phyloP scores from a whole-genome alignment of 2,329 filamentous ascomycete species.

The Magnaporthales sp. region DNA sequence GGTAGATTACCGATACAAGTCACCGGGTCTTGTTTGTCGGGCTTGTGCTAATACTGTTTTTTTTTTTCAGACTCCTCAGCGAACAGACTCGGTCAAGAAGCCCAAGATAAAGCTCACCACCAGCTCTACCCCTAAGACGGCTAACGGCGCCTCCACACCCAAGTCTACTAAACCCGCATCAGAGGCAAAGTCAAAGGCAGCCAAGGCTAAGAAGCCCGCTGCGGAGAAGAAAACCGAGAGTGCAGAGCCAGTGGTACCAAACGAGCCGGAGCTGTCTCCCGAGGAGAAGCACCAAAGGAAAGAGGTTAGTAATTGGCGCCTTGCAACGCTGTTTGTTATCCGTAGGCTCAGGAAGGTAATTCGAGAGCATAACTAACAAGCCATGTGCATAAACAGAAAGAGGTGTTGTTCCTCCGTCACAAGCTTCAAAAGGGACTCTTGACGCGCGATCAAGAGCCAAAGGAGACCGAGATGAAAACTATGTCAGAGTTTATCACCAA shows the following conservation, averaged over 20 bases:
- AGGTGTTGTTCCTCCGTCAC: constrained; percentile 89
- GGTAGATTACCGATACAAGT: background rate
- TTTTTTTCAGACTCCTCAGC: constrained; percentile 40
- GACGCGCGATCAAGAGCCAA: constrained; percentile 73
- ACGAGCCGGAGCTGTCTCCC: constrained; percentile 48
- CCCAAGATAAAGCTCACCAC: constrained; percentile 57
- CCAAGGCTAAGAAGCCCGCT: constrained; percentile 44
- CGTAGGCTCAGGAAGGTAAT: background rate
- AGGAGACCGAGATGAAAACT: constrained; percentile 71
- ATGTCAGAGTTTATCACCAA: constrained; percentile 74
- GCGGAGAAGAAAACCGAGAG: constrained; percentile 50
- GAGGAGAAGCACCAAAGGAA: constrained; percentile 52
- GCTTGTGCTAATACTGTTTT: background rate
- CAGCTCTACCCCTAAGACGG: constrained; percentile 59
- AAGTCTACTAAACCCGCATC: constrained; percentile 46
- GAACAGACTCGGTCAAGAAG: constrained; percentile 57
- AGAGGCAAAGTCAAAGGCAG: constrained; percentile 33
- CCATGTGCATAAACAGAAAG: constrained; percentile 38
- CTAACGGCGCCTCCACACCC: constrained; percentile 49
- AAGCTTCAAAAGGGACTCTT: constrained; percentile 92
- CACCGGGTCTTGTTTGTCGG: background rate
- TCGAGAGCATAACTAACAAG: background rate
- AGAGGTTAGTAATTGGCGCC: constrained; percentile 34
- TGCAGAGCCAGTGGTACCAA: constrained; percentile 28
- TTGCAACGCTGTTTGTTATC: too few species aligned